Evolutionary conservation across 192 early-diverging fungal species (phyloP), one percentile per base, ranked within the genome.

Genomic region (Coemansia sp.): DNA sequence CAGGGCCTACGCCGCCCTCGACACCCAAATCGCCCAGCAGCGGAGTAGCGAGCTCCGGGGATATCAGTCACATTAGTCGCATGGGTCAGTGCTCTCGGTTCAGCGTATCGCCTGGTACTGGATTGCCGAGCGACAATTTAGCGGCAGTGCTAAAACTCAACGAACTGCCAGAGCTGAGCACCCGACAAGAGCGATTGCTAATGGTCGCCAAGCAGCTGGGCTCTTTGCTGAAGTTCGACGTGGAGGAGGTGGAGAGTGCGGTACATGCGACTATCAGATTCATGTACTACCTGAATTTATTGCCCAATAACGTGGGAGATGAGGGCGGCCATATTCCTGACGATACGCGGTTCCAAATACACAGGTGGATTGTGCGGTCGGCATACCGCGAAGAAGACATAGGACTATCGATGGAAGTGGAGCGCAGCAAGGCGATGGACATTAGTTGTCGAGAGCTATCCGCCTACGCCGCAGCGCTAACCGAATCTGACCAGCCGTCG

Each of bases 381-480:
- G 72, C 72, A 42, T 82, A 82, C 66, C 72, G 79, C 46, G 79
- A 82, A 55, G 79, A 82, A 22, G 72, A 73, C 11, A 38, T 63
- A 11, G 72, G 79, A 3, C 51, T 77, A 13, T 40, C 68, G 2
- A 27, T 77, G 49, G 72, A 68, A 6, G 72, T 72, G 8, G 57
- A 60, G 38, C 22, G 42, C 55, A 40, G 43, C 5, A 20, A 57
- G 13, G 74, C 66, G 18, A 63, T 77, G 62, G 72, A 71, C 3
- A 49, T 51, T 9, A 75, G 72, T 24, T 67, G 59, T 34, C 27
- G n/a, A 0, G 40, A 51, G 16, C 60, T 80, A 5, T 18, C 59
- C 6, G 47, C 22, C 16, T 42, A 75, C 49, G 51, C 57, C 0
- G 66, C 42, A 15, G 29, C 67, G 2, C 46, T 67, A 4, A 67